Evolutionary conservation across 495 filamentous ascomycete species (phyloP).

Genomic region (Trichoderma erinaceum): DNA sequence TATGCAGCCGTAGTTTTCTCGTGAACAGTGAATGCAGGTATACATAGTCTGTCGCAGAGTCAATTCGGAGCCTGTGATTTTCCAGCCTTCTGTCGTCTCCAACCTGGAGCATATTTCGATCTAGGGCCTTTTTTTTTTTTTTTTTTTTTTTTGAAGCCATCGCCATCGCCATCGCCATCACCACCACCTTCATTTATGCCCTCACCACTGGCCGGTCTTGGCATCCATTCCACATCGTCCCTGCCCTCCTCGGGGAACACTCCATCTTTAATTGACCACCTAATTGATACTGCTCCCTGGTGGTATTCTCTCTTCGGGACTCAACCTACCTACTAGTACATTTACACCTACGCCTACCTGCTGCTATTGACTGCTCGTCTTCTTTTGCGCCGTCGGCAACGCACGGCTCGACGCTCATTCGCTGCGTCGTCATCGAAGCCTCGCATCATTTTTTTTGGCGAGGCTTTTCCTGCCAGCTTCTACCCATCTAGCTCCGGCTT

Average conservation of each 20-base stretch:
- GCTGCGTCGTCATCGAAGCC: background rate
- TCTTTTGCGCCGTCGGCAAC: background rate
- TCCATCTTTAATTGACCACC: too few relatives aligned
- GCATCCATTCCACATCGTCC: background rate
- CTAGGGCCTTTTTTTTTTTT: background rate
- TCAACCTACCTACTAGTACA: too few relatives aligned
- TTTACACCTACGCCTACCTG: too few relatives aligned
- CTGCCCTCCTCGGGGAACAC: background rate
- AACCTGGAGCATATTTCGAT: background rate
- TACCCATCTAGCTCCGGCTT: background rate
- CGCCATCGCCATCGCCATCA: background rate
- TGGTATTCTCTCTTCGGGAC: too few relatives aligned
- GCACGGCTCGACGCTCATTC: background rate
- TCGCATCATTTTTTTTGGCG: background rate
- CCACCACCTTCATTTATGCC: background rate
- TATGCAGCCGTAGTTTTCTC: background rate
- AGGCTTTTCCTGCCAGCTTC: slow-evolving; percentile 13
- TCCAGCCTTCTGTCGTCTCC: background rate
- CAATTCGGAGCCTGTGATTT: too few relatives aligned
- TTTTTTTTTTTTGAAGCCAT: background rate
- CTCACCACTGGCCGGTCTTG: background rate
- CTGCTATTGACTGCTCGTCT: too few relatives aligned
- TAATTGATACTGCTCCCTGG: too few relatives aligned
- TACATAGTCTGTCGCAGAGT: too few relatives aligned
- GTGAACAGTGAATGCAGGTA: background rate